Evolutionary conservation across 78 protist genomes (phyloP).

Genomic region (Goniomonas avonlea): DNA sequence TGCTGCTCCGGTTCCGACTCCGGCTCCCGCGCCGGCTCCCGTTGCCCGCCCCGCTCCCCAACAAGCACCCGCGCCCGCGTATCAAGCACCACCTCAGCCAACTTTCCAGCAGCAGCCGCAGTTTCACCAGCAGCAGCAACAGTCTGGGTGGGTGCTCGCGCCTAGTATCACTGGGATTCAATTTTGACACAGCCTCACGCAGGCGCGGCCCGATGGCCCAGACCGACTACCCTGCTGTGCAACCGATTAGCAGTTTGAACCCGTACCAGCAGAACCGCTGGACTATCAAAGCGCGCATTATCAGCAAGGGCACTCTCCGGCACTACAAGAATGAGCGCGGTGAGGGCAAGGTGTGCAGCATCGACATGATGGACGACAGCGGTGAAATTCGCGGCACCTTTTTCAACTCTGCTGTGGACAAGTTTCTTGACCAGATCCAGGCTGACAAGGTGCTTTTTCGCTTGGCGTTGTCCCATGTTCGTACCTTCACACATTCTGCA

Average conservation of each 20-base stretch:
- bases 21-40: not conserved
- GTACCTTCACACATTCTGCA: no score
- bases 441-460: not conserved
- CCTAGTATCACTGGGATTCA: no score
- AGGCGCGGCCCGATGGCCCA: not conserved
- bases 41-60: not conserved
- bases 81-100: no score
- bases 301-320: not conserved
- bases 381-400: not conserved
- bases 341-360: not conserved
- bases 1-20: not conserved
- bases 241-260: not conserved
- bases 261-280: not conserved
- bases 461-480: no score
- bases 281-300: not conserved
- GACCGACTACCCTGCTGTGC: not conserved
- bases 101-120: no score
- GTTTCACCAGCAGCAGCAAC: not conserved
- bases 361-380: conserved; percentile 11
- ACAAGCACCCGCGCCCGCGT: not conserved
- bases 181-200: not conserved
- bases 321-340: not conserved
- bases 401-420: not conserved
- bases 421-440: not conserved
- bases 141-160: not conserved